These are phyloP conservation scores for Ehretia macrophylla DNA, from an alignment of 257 asterid genomes.

Conservation along the genomic window DNA sequence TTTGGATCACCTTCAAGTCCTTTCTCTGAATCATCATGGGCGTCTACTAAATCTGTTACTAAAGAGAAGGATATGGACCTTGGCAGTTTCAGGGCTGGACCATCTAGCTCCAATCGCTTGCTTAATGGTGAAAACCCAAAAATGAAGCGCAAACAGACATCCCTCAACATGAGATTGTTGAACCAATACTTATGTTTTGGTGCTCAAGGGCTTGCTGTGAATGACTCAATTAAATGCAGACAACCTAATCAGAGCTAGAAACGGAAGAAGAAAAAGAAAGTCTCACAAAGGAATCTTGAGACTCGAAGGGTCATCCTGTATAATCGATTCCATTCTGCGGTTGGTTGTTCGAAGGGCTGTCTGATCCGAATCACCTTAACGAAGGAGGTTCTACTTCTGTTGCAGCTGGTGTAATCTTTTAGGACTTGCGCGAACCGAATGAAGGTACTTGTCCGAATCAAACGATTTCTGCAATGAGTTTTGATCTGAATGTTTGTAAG, in stretches of 20 bases:
- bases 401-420: too few relatives aligned
- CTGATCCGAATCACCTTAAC: too few relatives aligned
- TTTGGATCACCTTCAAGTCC: constrained; percentile 51
- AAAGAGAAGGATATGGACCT: constrained; percentile 17
- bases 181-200: constrained; percentile 74
- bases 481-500: too few relatives aligned
- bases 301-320: too few relatives aligned
- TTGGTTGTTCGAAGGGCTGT: too few relatives aligned
- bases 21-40: constrained; percentile 56
- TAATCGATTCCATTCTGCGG: too few relatives aligned
- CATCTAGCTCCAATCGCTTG: constrained; percentile 26
- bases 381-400: too few relatives aligned
- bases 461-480: too few relatives aligned
- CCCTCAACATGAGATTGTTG: constrained; percentile 56
- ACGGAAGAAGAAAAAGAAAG: too few relatives aligned
- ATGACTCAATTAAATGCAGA: constrained; percentile 18
- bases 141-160: constrained; percentile 38
- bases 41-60: constrained; percentile 34
- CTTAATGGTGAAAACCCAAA: constrained; percentile 24
- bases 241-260: background rate
- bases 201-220: constrained; percentile 55
- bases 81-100: constrained; percentile 15
- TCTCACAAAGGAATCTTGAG: too few relatives aligned
- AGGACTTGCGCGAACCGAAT: too few relatives aligned
- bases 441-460: too few relatives aligned